Evolutionary conservation across 1,284 basidiomycete species (phyloP), one percentile per base, ranked within the genome.

Genomic region (Peniophora sp.): DNA sequence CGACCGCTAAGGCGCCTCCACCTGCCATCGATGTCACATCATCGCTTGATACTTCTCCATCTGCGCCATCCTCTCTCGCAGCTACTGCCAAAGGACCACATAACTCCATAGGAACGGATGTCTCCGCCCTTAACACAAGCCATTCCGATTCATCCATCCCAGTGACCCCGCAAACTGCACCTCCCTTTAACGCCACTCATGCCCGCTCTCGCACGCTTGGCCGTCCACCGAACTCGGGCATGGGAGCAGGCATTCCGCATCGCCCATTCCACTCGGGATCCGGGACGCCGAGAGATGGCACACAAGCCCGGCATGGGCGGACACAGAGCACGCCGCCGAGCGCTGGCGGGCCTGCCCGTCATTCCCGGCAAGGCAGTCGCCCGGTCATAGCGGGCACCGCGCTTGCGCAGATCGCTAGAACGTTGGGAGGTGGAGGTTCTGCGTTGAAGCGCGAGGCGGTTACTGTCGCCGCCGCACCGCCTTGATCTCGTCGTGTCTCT

Each of bases 321-420:
- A 83, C 79, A 44, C 82, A 81, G 56, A 86, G 85, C 0, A 74
- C 83, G 14, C 80, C 82, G n/a, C 78, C 81, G 48, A 60, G 68
- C 0, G 67, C 66, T 5, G 20, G 61, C 60, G 27, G 50, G 59
- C 39, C 27, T 32, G 63, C 59, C 48, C 63, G 71, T 34, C 75
- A 78, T 34, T 52, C 64, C 19, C 65, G 68, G 19, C 75, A 81
- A 57, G 56, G 68, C 20, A 67, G 72, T n/a, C 74, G 85, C 9
- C 85, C 85, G 17, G 72, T 88, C 41, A 75, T 89, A 57, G 83
- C 81, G 6, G 79, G 71, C 14, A 83, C 80, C 49, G 85, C 84
- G 2, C 74, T 86, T 38, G 80, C 84, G 10, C 71, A 72, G 52
- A 63, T 89, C 32, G 79, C 77, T 23, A 71, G 76, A 55, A 79